phyloP scores from a whole-genome alignment of 2,329 filamentous ascomycete genomes.

The Ilyonectria sp. region DNA sequence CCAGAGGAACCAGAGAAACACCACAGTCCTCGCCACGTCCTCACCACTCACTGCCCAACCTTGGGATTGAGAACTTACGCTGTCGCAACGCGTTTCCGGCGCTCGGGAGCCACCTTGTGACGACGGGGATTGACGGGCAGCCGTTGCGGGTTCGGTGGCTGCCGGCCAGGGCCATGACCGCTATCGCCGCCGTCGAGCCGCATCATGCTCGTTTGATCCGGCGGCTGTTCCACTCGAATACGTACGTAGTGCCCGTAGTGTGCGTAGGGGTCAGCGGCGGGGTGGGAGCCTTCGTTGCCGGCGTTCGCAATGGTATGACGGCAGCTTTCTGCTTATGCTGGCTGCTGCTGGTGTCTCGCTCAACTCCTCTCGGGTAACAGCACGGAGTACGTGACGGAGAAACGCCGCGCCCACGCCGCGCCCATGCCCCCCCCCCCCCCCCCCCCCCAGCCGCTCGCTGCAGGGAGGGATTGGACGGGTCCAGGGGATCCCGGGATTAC shows the following conservation, averaged over 20 bases:
- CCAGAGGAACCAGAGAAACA: not conserved
- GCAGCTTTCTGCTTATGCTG: not conserved
- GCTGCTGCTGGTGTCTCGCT: not conserved
- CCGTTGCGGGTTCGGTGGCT: constrained; percentile 51
- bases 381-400: constrained; percentile 6
- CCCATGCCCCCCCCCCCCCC: not conserved
- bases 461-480: not conserved
- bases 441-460: not conserved
- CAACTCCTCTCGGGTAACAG: not conserved
- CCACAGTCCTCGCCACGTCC: not conserved
- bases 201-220: constrained; percentile 24
- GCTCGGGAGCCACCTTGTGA: constrained; percentile 62
- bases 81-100: constrained; percentile 64
- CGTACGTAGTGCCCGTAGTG: not conserved
- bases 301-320: not conserved
- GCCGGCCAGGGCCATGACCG: constrained; percentile 41
- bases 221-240: constrained; percentile 20
- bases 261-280: not conserved
- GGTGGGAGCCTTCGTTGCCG: not conserved
- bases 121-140: constrained; percentile 66
- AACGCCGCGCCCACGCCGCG: not conserved
- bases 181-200: constrained; percentile 34
- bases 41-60: not conserved
- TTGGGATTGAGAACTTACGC: constrained; percentile 56
- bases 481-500: not conserved